Base-by-base conservation (phyloP, 129 eudicot species). In the Ambrosia artemisiifolia region DNA sequence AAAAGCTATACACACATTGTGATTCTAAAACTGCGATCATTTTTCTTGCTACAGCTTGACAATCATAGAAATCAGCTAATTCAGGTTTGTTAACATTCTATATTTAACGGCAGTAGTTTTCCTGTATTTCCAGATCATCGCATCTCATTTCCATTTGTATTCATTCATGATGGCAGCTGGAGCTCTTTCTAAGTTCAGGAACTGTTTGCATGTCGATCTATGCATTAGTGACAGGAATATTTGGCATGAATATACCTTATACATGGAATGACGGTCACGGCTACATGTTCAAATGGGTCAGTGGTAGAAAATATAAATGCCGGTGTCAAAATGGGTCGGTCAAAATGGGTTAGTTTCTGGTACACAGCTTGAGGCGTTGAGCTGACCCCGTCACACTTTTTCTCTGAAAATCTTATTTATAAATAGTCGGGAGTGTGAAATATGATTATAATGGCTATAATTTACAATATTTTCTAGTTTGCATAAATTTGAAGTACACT, bases 61-160 rank as follows among this genome's bases (percentile, higher is more conserved):
- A 93, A 93, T 84, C 98, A 93, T 65, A 88, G 98, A 60, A 93
- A 93, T 75, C 98, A 93, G 90, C 88, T 93, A 14, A 93, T 93
- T 85, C 98, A 93, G 96, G 98, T 91, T 51, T 5, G 61, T 46
- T 50, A 40, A 12, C 53, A 51, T 63, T 28, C 19, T 42, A 28
- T 63, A 51, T 40, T 40, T 10, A 40, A 7, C n/a, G 50, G 9
- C 28, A 20, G 44, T 56, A 40, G 44, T 72, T 40, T 59, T 44
- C 42, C 65, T 35, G 10, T 67, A 18, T 46, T 42, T 48, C 44
- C 61, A 74, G 11, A 30, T 19, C 16, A 30, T 6, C 2, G 44
- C 11, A 10, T 67, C 18, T 71, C 2, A 35, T 65, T 16, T 24
- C 10, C 14, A 10, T 53, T 43, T 70, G 30, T 56, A 28, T 63